Evolutionary conservation across 2,329 filamentous ascomycete genomes (phyloP).

Genomic region (Penicillium sp.): DNA sequence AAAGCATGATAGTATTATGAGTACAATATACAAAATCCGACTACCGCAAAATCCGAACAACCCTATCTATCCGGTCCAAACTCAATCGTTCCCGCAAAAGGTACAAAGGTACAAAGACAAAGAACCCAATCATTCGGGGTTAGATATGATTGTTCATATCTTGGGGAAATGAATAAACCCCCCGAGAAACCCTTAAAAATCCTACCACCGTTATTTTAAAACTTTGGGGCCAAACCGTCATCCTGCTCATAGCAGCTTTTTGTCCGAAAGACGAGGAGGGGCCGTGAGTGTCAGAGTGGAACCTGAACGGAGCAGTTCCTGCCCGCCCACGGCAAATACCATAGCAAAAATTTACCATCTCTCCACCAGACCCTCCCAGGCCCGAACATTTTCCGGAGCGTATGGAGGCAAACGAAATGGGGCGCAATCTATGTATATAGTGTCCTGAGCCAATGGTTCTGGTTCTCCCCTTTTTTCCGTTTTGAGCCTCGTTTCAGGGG

Average conservation of each 20-base stretch:
- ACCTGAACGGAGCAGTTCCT: neutral
- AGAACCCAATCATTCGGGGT: neutral
- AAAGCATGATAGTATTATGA: neutral
- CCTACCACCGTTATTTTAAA: neutral
- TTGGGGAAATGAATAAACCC: neutral
- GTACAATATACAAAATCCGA: neutral
- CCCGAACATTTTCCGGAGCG: neutral
- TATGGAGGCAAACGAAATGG: neutral
- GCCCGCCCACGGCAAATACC: slow-evolving; percentile 2
- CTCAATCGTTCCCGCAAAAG: slow-evolving; percentile 7
- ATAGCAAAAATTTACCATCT: neutral
- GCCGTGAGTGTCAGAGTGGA: neutral
- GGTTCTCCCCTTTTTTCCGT: neutral
- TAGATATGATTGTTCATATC: neutral
- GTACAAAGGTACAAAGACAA: neutral
- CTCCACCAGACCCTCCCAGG: neutral
- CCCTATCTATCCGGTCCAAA: slow-evolving; percentile 9
- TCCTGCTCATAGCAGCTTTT: neutral
- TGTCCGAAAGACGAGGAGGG: neutral
- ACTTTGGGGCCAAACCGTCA: neutral
- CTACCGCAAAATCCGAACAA: neutral
- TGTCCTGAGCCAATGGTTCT: neutral
- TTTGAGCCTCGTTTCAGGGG: slow-evolving; percentile 9
- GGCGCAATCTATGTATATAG: neutral
- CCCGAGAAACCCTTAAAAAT: too few species aligned